These are phyloP conservation scores for Saxophila tyrrhenica DNA, from an alignment of 495 filamentous ascomycete species.

Conservation along the genomic window DNA sequence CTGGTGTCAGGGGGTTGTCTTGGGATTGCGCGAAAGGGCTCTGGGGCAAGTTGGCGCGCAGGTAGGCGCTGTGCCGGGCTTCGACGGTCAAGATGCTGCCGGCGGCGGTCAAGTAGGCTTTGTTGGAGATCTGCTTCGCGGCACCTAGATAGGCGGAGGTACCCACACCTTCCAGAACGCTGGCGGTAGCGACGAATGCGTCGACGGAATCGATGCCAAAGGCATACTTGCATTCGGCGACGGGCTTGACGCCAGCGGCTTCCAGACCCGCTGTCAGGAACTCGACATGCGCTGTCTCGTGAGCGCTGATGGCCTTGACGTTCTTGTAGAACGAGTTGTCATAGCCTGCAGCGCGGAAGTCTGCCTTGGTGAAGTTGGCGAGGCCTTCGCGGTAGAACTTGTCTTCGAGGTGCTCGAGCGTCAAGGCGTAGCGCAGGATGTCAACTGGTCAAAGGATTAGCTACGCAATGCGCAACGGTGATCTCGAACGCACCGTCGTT, in stretches of 20 bases:
- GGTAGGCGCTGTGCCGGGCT: constrained; percentile 47
- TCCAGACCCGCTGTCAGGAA: constrained; percentile 43
- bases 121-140: constrained; percentile 43
- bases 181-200: constrained; percentile 40
- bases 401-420: constrained; percentile 36
- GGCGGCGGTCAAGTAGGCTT: constrained; percentile 46
- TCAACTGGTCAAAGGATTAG: constrained; percentile 12
- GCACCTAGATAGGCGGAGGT: constrained; percentile 45
- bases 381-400: constrained; percentile 44
- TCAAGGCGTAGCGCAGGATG: constrained; percentile 29
- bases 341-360: constrained; percentile 44
- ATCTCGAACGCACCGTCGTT: constrained; percentile 7
- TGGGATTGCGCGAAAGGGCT: constrained; percentile 45
- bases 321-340: constrained; percentile 40
- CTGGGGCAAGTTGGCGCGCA: constrained; percentile 40
- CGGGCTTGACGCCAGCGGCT: constrained; percentile 37
- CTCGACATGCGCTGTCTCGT: constrained; percentile 47
- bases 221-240: constrained; percentile 43
- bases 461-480: not conserved
- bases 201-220: constrained; percentile 43
- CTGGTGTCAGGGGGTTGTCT: constrained; percentile 44
- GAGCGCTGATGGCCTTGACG: constrained; percentile 38
- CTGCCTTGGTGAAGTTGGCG: constrained; percentile 39
- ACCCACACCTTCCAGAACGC: constrained; percentile 41
- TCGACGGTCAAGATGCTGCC: constrained; percentile 53